These are phyloP conservation scores for Diaporthe capsici DNA, from an alignment of 2,329 filamentous ascomycete species.

Conservation along the genomic window DNA sequence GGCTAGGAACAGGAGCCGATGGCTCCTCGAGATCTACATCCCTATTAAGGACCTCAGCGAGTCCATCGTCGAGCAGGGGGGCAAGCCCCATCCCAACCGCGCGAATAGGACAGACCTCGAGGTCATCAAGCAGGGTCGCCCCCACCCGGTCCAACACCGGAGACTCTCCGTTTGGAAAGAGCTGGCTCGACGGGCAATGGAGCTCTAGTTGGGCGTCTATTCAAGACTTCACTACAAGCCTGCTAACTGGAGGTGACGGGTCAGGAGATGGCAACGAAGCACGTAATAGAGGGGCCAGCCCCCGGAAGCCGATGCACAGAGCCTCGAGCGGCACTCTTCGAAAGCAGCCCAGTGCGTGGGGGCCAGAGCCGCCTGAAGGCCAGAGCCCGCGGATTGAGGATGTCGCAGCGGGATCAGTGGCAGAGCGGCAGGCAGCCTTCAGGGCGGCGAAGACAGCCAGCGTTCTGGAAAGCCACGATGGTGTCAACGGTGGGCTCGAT, in stretches of 20 bases:
- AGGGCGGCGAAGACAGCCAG: conserved; percentile 71
- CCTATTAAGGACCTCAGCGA: conserved; percentile 46
- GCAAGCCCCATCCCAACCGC: conserved; percentile 65
- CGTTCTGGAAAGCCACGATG: conserved; percentile 72
- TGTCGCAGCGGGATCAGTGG: conserved; percentile 68
- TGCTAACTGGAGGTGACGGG: conserved; percentile 53
- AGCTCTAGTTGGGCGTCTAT: conserved; percentile 69
- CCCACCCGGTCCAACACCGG: conserved; percentile 24
- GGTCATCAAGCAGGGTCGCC: conserved; percentile 41
- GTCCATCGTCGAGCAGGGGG: conserved; percentile 53
- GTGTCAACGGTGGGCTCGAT: conserved; percentile 71
- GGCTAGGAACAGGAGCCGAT: conserved; percentile 53
- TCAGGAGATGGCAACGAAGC: conserved; percentile 53
- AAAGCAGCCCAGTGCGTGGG: conserved; percentile 58
- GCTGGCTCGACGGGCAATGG: conserved; percentile 66
- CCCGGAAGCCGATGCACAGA: conserved; percentile 51
- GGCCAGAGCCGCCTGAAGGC: conserved; percentile 61
- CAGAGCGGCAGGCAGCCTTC: conserved; percentile 67
- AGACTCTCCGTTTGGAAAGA: conserved; percentile 50
- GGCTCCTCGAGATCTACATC: conserved; percentile 49
- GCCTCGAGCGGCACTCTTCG: conserved; percentile 45
- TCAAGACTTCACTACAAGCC: conserved; percentile 66
- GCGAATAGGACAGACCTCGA: conserved; percentile 52
- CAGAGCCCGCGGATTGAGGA: conserved; percentile 58
- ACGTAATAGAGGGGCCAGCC: conserved; percentile 48